Conservation (phyloP, 176 grass and related monocot genomes). For the Hordeum vulgare region DNA sequence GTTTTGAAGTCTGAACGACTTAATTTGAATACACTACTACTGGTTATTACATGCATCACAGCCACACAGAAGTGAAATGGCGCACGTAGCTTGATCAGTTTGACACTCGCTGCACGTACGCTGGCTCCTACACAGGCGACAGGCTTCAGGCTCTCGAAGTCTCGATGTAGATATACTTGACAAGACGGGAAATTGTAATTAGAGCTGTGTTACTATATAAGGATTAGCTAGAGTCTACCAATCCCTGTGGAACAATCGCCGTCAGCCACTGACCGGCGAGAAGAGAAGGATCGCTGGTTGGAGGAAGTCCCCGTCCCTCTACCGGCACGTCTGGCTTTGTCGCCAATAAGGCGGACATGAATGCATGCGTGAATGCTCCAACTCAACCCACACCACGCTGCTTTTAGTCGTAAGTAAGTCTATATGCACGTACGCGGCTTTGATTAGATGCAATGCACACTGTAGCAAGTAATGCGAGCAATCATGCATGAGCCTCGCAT, state of each 20-base stretch:
- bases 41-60: neutral
- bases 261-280: neutral
- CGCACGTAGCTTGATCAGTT: too few species aligned
- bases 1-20: neutral
- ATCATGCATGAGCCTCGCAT: neutral
- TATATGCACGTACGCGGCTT: neutral
- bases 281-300: neutral
- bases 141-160: neutral
- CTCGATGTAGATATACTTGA: neutral
- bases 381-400: neutral
- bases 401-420: neutral
- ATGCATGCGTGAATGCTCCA: neutral
- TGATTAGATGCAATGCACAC: neutral
- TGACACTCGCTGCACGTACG: too few species aligned
- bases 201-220: neutral
- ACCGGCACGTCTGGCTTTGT: neutral
- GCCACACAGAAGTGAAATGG: neutral
- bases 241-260: neutral
- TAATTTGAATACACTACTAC: neutral
- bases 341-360: neutral
- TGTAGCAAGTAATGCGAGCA: neutral
- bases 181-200: neutral
- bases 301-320: neutral
- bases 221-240: neutral
- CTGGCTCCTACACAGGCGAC: neutral